Evolutionary conservation across 176 grass and related monocot genomes (phyloP).

Genomic region (Bonia amplexicaulis): DNA sequence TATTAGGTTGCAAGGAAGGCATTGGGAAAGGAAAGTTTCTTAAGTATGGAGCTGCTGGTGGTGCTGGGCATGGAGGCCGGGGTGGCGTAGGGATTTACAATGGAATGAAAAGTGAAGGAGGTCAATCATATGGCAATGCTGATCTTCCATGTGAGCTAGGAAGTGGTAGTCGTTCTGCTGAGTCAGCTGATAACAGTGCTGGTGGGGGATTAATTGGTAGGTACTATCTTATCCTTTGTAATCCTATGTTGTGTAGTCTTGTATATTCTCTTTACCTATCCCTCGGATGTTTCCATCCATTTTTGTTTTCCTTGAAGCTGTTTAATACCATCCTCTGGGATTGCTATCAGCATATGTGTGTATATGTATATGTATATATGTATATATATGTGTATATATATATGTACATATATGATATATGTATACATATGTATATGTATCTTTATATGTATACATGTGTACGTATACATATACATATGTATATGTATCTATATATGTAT

Average conservation of each 20-base stretch:
- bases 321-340: background rate
- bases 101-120: slow-evolving; percentile 67
- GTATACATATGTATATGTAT: too few relatives aligned
- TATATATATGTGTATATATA: too few relatives aligned
- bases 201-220: slow-evolving; percentile 95
- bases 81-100: slow-evolving; percentile 85
- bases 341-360: background rate
- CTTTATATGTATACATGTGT: too few relatives aligned
- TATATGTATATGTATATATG: too few relatives aligned
- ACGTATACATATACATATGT: too few relatives aligned
- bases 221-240: slow-evolving; percentile 19
- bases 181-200: slow-evolving; percentile 50
- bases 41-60: slow-evolving; percentile 83
- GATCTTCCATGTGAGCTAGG: slow-evolving; percentile 98
- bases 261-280: background rate
- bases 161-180: slow-evolving; percentile 77
- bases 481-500: too few relatives aligned
- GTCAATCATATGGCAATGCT: slow-evolving; percentile 65
- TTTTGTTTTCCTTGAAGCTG: background rate
- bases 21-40: slow-evolving; percentile 80
- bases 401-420: too few relatives aligned
- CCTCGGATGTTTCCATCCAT: background rate
- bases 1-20: slow-evolving; percentile 86
- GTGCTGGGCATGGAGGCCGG: slow-evolving; percentile 89
- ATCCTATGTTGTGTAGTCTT: background rate